A percentile compares a stretch with the other conserved stretches of the same genome.
Conservation (phyloP, 73 alveolate species). For the Paramecium bursaria region DNA sequence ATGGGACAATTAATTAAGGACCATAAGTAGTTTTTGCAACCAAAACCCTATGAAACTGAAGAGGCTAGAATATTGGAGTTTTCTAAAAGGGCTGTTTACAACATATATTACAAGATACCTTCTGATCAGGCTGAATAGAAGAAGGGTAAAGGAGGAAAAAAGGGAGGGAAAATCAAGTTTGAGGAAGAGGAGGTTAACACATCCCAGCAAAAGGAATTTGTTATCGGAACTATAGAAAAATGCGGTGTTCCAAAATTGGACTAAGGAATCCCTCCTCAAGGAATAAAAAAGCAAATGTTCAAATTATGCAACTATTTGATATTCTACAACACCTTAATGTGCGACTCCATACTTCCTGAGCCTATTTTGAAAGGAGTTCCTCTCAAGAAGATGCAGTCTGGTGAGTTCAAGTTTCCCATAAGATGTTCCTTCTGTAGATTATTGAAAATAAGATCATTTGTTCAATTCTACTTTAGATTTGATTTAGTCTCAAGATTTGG, state of each 20-base stretch:
- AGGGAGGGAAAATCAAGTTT: slow-evolving; percentile 50
- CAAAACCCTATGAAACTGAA: slow-evolving; percentile 55
- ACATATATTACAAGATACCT: slow-evolving; percentile 33
- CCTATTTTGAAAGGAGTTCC: slow-evolving; percentile 60
- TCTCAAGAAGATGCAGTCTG: slow-evolving; percentile 48
- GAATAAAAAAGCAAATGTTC: slow-evolving; percentile 53
- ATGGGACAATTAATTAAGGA: slow-evolving; percentile 61
- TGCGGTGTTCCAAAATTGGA: slow-evolving; percentile 62
- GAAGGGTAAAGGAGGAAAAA: background rate
- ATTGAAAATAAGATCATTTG: slow-evolving; percentile 56
- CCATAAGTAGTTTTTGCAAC: slow-evolving; percentile 32
- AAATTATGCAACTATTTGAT: slow-evolving; percentile 44
- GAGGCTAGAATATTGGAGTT: slow-evolving; percentile 40
- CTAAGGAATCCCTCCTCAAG: too few species aligned
- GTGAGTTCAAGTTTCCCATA: slow-evolving; percentile 54
- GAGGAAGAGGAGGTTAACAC: too few species aligned
- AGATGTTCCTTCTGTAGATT: slow-evolving; percentile 58
- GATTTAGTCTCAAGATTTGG: slow-evolving; percentile 60
- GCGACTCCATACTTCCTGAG: slow-evolving; percentile 53
- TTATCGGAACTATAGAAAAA: too few species aligned
- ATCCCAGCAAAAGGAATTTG: too few species aligned
- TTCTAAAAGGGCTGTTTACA: slow-evolving; percentile 48
- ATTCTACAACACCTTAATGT: slow-evolving; percentile 51
- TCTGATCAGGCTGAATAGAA: background rate
- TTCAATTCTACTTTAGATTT: slow-evolving; percentile 47